Base-by-base conservation (phyloP, 2,329 filamentous ascomycete genomes). In the Fusarium xylarioides region DNA sequence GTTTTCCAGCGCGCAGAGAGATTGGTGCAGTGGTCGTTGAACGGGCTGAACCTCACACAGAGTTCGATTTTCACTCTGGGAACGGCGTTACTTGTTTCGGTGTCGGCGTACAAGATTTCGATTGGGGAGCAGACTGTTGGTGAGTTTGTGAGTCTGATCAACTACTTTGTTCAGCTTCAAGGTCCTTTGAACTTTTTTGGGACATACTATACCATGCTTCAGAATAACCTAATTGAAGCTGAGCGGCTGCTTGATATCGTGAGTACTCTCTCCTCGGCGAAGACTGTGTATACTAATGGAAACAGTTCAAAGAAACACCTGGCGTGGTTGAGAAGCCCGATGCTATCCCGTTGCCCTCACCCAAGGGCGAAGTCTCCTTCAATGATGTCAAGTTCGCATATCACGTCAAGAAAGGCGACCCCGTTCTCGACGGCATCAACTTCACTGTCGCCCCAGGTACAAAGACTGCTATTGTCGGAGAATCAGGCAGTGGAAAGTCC, bases 61-160 rank as follows among this genome's bases (percentile, higher is more conserved):
- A 91, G 89, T 78, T 85, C 89, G 58, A 86, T 91, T n/a, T 91
- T 91, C 75, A 89, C 89, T 76, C 73, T 90, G 7, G 89, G 89
- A 15, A 85, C 90, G 8, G 86, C 90, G 21, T 79, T 90, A n/a
- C 86, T 89, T 2, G 89, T 89, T 68, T 88, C 86, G 68, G 86
- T 91, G 35, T 89, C 88, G 7, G 89, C 89, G 2, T 91, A 89
- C 77, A 89, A 91, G 76, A 89, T 91, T 50, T 88, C 88, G 1
- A 85, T 84, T 11, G 85, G 85, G 15, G 80, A 87, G 67, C 84
- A 86, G 64, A 83, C 82, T 7, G 87, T 90, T 21, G 86, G 88
- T 64, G 85, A 87, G 55, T 91, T 91, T 64, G 87, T 90, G 26
- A 82, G 82, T 30, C 77, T 90, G 19, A 83, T 90, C 62, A 86